These are phyloP conservation scores for Farysia itapuensis DNA, from an alignment of 1,284 basidiomycete genomes.

Conservation along the genomic window DNA sequence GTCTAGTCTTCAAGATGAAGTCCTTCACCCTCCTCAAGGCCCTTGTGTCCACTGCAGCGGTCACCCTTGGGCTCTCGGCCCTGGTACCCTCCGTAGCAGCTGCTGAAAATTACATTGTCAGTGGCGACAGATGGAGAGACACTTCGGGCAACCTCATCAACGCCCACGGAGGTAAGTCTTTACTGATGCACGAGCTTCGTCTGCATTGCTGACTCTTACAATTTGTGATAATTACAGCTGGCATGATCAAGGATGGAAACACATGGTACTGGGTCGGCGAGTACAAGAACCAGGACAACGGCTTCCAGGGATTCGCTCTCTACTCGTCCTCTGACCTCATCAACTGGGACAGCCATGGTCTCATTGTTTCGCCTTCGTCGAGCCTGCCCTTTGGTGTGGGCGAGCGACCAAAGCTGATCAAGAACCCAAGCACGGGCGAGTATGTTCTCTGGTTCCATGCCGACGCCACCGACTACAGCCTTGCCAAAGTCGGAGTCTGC, in stretches of 20 bases:
- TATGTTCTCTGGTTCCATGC: conserved; percentile 26
- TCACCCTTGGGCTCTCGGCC: not conserved
- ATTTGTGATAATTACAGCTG: conserved; percentile 1
- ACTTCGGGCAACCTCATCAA: conserved; percentile 12
- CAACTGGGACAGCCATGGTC: conserved; percentile 15
- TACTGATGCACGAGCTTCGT: not conserved
- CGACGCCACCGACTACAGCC: conserved; percentile 10
- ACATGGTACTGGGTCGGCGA: conserved; percentile 27
- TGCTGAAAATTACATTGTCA: conserved; percentile 15
- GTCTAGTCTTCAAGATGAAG: not conserved
- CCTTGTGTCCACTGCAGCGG: not conserved
- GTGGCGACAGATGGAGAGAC: conserved; percentile 14
- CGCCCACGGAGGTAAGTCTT: conserved; percentile 8
- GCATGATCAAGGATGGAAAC: conserved; percentile 2
- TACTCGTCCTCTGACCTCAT: conserved; percentile 18
- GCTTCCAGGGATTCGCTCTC: conserved; percentile 16
- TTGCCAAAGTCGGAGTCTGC: conserved; percentile 17
- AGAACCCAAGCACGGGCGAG: conserved; percentile 7
- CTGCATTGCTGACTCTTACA: not conserved
- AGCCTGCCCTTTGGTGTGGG: conserved; percentile 16
- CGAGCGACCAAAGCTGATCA: conserved; percentile 16
- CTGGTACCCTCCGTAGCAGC: not conserved
- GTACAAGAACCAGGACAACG: conserved; percentile 7
- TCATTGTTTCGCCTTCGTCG: conserved; percentile 9
- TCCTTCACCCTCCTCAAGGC: not conserved